These are phyloP conservation scores for Croton setiger DNA, from an alignment of 441 rosid genomes.

Conservation along the genomic window DNA sequence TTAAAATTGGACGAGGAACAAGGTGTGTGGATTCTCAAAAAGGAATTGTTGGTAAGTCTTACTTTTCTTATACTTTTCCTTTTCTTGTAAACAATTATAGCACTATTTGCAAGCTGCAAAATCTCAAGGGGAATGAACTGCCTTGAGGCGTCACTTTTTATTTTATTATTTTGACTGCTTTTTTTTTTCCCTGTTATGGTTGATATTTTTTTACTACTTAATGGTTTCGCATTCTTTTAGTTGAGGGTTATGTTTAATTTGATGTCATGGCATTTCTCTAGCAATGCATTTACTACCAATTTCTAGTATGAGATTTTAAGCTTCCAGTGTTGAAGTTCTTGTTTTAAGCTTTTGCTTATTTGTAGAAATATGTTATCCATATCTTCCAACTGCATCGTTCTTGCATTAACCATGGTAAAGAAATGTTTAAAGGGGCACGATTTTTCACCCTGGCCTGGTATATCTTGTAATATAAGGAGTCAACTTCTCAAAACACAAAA, in stretches of 20 bases:
- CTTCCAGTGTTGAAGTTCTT: not conserved
- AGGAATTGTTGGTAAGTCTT: constrained; percentile 64
- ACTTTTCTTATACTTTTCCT: not conserved
- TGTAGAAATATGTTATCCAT: too few relatives aligned
- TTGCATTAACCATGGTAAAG: not conserved
- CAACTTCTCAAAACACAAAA: not conserved
- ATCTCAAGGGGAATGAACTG: not conserved
- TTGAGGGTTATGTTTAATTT: not conserved
- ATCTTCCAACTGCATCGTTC: not conserved
- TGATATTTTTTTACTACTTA: not conserved
- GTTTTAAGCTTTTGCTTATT: not conserved
- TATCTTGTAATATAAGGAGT: not conserved
- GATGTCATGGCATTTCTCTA: not conserved
- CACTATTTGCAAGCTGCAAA: not conserved
- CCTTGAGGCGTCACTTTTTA: not conserved
- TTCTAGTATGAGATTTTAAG: not conserved
- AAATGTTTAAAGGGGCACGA: not conserved
- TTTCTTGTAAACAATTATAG: not conserved
- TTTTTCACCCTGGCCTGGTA: not conserved
- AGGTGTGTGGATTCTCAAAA: constrained; percentile 61
- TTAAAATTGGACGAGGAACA: constrained; percentile 49
- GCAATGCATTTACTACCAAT: not conserved
- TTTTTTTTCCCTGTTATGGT: not conserved
- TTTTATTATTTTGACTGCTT: not conserved
- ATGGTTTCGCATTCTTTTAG: not conserved